Base-by-base conservation (phyloP, 331 rosid genomes). In the Arachis monticola region DNA sequence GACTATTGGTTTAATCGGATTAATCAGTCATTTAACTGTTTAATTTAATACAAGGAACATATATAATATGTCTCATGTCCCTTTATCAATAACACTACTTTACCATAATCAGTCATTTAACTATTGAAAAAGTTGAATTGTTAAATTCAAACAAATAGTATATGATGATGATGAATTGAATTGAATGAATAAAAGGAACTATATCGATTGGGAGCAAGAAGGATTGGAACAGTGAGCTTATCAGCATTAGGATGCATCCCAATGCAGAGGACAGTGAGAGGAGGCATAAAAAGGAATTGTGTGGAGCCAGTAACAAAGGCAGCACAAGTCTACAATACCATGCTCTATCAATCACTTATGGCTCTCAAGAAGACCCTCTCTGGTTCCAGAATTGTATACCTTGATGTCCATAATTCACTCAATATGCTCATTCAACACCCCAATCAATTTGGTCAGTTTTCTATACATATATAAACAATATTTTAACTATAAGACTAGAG, bases 211-310 rank as follows among this genome's bases (percentile, higher is more conserved):
- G 89, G 93, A 84, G 91, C 79, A 72, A 84, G 93, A 83, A 80
- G 59, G 73, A 86, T 88, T 12, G 93, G 83, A 66, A 71, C 83
- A 7, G 0, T 81, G 2, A 10, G 83, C 69, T 4, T 86, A 64
- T 38, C 77, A n/a, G 73, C 89, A 11, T 5, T 88, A 2, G 93
- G 93, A 69, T 90, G 93, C 70, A 46, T 86, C 66, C 91, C 96
- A 44, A 38, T 89, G 12, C 82, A 73, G 76, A 79, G 88, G 75
- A 88, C 88, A 3, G 2, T 77, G 1, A 0, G 9, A 10, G 91
- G 89, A 71, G 91, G 86, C 40, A 27, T 27, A 2, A 6, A 40
- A 3, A 83, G 83, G 69, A 46, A 67, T 0, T 88, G 96, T 53
- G 76, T 63, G 2, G 65, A 75, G 12, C 12, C 40, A 1, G 50